Percentiles rank a stretch among this genome's conserved stretches.
Conservation (phyloP, 2,329 filamentous ascomycete species). For the Rhexocercosporidium sp. region DNA sequence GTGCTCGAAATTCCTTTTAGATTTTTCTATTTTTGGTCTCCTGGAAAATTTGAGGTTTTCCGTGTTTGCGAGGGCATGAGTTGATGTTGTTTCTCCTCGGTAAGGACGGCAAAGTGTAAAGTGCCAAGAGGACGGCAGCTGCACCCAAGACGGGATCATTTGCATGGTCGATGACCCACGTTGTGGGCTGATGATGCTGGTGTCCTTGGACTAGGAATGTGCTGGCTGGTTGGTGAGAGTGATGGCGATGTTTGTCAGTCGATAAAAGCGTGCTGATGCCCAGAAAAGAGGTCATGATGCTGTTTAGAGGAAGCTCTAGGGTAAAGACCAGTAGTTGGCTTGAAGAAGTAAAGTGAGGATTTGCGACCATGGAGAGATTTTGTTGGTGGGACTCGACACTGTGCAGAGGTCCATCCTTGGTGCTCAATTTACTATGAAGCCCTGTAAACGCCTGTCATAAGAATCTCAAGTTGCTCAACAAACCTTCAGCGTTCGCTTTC, state of each 20-base stretch:
- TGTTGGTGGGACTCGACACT: too few species aligned
- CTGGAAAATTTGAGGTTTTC: not conserved
- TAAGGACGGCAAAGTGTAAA: conserved; percentile 8
- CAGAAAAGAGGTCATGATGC: not conserved
- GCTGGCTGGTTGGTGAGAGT: not conserved
- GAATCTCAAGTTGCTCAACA: not conserved
- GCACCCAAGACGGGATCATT: conserved; percentile 14
- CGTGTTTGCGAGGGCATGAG: not conserved
- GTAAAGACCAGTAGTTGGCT: not conserved
- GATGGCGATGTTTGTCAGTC: not conserved
- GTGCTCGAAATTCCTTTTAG: not conserved
- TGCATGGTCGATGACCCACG: conserved; percentile 5
- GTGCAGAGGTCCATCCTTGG: too few species aligned
- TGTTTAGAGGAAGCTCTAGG: not conserved
- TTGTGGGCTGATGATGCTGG: conserved; percentile 9
- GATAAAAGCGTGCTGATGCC: conserved; percentile 1
- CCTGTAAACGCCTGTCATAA: not conserved
- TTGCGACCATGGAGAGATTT: not conserved
- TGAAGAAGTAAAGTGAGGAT: not conserved
- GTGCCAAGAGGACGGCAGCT: conserved; percentile 6
- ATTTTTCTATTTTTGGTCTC: not conserved
- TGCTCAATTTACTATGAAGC: too few species aligned
- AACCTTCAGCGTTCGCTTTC: not conserved
- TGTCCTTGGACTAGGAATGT: not conserved
- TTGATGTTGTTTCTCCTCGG: conserved; percentile 2